phyloP scores from a whole-genome alignment of 805 yeast species.

The Kluyveromyces siamensis region DNA sequence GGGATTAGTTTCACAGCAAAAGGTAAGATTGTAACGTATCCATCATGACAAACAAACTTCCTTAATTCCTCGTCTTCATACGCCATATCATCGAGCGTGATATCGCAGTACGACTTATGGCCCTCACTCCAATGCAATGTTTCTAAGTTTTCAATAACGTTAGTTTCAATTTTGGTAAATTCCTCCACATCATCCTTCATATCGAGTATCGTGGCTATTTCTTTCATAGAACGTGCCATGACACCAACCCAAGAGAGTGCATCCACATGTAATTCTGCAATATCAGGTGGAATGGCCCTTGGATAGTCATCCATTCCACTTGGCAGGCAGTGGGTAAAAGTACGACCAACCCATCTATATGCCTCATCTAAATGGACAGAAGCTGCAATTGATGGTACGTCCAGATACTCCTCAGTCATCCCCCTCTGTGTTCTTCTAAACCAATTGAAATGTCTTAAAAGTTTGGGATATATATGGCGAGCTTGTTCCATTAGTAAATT shows the following conservation, averaged over 20 bases:
- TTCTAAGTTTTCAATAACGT: slow-evolving; percentile 57
- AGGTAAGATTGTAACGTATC: slow-evolving; percentile 82
- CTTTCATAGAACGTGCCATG: slow-evolving; percentile 75
- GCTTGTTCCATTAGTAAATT: slow-evolving; percentile 53
- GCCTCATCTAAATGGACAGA: slow-evolving; percentile 48
- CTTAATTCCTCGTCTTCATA: slow-evolving; percentile 44
- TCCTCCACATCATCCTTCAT: slow-evolving; percentile 46
- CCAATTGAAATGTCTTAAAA: slow-evolving; percentile 75
- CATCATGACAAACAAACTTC: slow-evolving; percentile 71
- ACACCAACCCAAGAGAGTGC: slow-evolving; percentile 88
- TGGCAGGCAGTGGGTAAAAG: slow-evolving; percentile 75
- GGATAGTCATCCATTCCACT: slow-evolving; percentile 97
- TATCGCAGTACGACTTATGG: slow-evolving; percentile 68
- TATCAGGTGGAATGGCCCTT: slow-evolving; percentile 68
- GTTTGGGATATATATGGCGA: slow-evolving; percentile 59
- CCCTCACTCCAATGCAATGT: slow-evolving; percentile 72
- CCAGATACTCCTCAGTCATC: slow-evolving; percentile 50
- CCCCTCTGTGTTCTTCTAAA: slow-evolving; percentile 78
- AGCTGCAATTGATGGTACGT: slow-evolving; percentile 22
- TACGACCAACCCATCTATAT: slow-evolving; percentile 91
- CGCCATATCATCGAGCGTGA: slow-evolving; percentile 55
- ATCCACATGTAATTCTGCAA: slow-evolving; percentile 87
- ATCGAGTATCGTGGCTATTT: slow-evolving; percentile 57
- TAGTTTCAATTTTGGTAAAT: slow-evolving; percentile 44
- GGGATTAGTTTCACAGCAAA: slow-evolving; percentile 63